phyloP scores from a whole-genome alignment of 192 early-diverging fungal genomes.

The Coemansia sp. region DNA sequence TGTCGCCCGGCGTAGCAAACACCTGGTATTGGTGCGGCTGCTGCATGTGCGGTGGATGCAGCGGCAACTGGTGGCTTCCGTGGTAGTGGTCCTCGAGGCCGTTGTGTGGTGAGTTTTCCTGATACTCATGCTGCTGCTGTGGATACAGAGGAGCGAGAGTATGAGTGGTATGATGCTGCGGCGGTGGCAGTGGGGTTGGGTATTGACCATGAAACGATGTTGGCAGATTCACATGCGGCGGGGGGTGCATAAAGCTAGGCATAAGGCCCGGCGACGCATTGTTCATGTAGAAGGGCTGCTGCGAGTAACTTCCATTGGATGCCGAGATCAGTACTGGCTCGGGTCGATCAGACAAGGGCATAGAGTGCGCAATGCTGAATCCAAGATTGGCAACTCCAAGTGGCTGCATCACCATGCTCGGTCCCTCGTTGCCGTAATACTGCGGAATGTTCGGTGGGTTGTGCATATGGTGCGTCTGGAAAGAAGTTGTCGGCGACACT shows the following conservation, averaged over 20 bases:
- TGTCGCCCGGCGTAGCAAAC: constrained; percentile 14
- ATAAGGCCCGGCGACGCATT: constrained; percentile 24
- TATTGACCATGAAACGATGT: constrained; percentile 22
- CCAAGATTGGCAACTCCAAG: constrained; percentile 24
- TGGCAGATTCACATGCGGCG: constrained; percentile 14
- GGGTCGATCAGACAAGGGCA: constrained; percentile 20
- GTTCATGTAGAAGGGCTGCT: constrained; percentile 28
- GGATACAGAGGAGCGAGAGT: not conserved
- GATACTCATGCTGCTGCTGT: constrained; percentile 9
- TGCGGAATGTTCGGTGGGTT: constrained; percentile 9
- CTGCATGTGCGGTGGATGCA: constrained; percentile 15
- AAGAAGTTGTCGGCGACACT: constrained; percentile 10
- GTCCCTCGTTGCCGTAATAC: constrained; percentile 12
- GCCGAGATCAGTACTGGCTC: constrained; percentile 22
- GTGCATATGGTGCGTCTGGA: constrained; percentile 21
- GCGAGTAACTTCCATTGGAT: constrained; percentile 10
- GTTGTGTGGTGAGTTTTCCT: constrained; percentile 7
- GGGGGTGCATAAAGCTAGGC: constrained; percentile 8
- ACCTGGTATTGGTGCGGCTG: constrained; percentile 30
- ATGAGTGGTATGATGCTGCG: not conserved
- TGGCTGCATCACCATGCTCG: constrained; percentile 27
- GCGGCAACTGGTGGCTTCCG: constrained; percentile 1
- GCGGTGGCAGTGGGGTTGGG: not conserved
- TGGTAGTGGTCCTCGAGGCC: constrained; percentile 5
- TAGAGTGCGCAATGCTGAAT: constrained; percentile 14